phyloP scores from a whole-genome alignment of 768 basidiomycete species.

The Tulasnella sp. region DNA sequence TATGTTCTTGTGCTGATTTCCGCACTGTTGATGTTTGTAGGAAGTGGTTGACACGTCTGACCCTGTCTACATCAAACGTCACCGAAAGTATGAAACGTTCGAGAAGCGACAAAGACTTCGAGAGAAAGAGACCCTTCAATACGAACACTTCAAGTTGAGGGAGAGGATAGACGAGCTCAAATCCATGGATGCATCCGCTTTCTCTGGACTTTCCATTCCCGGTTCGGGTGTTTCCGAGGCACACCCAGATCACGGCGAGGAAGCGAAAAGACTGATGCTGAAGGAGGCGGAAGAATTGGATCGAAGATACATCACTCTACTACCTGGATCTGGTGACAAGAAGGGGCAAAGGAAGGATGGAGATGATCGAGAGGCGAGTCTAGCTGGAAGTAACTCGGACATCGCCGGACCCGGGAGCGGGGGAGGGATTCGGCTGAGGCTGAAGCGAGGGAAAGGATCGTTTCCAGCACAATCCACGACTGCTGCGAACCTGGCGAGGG shows the following conservation, averaged over 20 bases:
- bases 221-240: conserved; percentile 24
- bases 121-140: conserved; percentile 85
- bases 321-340: conserved; percentile 22
- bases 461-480: not conserved
- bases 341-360: conserved; percentile 24
- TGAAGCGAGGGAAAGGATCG: conserved; percentile 10
- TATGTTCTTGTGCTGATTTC: not conserved
- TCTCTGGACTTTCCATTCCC: not conserved
- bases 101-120: conserved; percentile 77
- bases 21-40: conserved; percentile 26
- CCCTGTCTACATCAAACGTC: conserved; percentile 66
- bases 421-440: conserved; percentile 1
- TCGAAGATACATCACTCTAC: conserved; percentile 59
- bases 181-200: conserved; percentile 37
- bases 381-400: not conserved
- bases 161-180: conserved; percentile 77
- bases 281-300: conserved; percentile 54
- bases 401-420: not conserved
- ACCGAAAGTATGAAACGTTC: conserved; percentile 75
- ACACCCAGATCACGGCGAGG: conserved; percentile 34
- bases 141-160: conserved; percentile 85
- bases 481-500: conserved; percentile 4
- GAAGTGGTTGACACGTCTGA: conserved; percentile 62
- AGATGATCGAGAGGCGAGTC: conserved; percentile 20
- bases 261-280: conserved; percentile 65